These are phyloP conservation scores for Aspergillus brasiliensis DNA, from an alignment of 2,329 filamentous ascomycete genomes.

Conservation along the genomic window DNA sequence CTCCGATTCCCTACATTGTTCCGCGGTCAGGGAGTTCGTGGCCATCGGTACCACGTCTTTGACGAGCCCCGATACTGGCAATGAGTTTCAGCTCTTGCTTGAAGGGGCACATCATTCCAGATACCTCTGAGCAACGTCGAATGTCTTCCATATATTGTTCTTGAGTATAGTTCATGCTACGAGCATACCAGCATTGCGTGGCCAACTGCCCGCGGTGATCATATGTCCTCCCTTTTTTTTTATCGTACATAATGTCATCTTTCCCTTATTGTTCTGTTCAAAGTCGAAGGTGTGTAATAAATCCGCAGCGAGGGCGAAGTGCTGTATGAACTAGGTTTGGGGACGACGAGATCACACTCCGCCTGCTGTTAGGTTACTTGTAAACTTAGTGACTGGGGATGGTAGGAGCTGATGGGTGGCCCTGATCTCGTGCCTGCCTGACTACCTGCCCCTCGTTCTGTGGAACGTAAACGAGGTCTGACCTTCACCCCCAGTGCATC, in stretches of 20 bases:
- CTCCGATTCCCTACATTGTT: slow-evolving; percentile 84
- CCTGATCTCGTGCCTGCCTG: background rate
- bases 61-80: slow-evolving; percentile 77
- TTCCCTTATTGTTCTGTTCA: background rate
- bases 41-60: slow-evolving; percentile 93
- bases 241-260: slow-evolving; percentile 4
- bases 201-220: slow-evolving; percentile 5
- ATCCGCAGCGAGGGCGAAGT: too few relatives aligned
- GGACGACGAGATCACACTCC: too few relatives aligned
- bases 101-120: background rate
- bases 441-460: background rate
- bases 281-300: background rate
- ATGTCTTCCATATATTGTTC: slow-evolving; percentile 4
- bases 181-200: slow-evolving; percentile 10
- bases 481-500: background rate
- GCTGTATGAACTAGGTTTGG: too few relatives aligned
- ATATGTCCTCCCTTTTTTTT: slow-evolving; percentile 8
- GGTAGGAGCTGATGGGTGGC: background rate
- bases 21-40: slow-evolving; percentile 80
- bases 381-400: background rate
- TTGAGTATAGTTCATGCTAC: slow-evolving; percentile 11
- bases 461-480: background rate
- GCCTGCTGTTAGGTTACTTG: background rate
- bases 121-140: background rate
- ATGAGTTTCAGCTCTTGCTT: slow-evolving; percentile 25